These are phyloP conservation scores for Sporothrix pseudoabietina DNA, from an alignment of 2,329 filamentous ascomycete genomes.

Conservation along the genomic window DNA sequence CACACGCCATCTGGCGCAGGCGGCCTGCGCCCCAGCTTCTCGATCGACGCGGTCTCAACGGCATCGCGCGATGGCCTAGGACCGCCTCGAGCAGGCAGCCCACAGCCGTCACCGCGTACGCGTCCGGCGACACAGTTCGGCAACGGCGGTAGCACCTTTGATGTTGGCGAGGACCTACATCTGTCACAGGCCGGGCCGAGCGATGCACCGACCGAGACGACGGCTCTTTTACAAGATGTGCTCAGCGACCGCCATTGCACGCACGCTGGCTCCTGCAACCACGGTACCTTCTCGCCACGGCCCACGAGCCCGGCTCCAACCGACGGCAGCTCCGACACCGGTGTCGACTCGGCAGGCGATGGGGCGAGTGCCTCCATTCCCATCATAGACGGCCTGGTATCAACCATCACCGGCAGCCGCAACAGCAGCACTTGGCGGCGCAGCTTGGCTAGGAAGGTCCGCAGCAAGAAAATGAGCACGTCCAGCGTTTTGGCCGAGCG, in stretches of 20 bases:
- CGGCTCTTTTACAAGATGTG: conserved; percentile 50
- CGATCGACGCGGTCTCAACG: conserved; percentile 29
- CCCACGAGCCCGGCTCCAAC: conserved; percentile 53
- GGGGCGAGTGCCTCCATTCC: conserved; percentile 43
- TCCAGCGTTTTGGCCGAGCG: conserved; percentile 71
- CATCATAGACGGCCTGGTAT: conserved; percentile 46
- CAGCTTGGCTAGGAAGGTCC: conserved; percentile 43
- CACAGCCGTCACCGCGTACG: conserved; percentile 31
- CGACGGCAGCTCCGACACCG: conserved; percentile 40
- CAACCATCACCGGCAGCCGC: conserved; percentile 45
- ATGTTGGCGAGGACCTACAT: conserved; percentile 31
- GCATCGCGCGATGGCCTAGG: conserved; percentile 18
- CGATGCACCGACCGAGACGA: conserved; percentile 50
- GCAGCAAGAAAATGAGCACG: conserved; percentile 66
- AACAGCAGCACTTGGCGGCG: conserved; percentile 51
- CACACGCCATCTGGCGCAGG: conserved; percentile 51
- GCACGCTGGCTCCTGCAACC: conserved; percentile 60
- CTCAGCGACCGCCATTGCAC: conserved; percentile 44
- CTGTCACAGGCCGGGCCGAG: conserved; percentile 33
- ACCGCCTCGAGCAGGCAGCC: conserved; percentile 19
- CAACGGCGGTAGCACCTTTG: conserved; percentile 22
- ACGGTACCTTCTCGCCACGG: conserved; percentile 76
- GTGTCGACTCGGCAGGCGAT: conserved; percentile 41
- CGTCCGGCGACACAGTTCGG: conserved; percentile 31
- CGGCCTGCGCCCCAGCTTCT: conserved; percentile 51